Base-by-base conservation (phyloP, 2,329 filamentous ascomycete genomes). In the Cercospora zeina region DNA sequence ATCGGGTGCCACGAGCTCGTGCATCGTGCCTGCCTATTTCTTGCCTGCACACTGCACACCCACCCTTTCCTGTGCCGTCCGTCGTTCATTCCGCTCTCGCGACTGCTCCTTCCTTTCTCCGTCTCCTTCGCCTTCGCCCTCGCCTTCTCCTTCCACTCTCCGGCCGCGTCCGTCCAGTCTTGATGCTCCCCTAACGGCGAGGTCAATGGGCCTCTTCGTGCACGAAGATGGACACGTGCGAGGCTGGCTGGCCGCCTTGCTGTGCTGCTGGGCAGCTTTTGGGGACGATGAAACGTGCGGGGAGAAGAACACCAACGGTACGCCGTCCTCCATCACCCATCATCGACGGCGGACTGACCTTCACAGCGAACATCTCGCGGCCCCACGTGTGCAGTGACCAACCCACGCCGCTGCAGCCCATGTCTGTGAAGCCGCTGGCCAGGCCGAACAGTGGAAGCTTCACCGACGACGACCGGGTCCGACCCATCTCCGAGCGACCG, bases 181-280 rank as follows among this genome's bases (percentile, higher is more conserved):
- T 65, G 57, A 67, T 68, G 63, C 60, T 37, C 57, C 58, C 61
- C 21, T 67, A 63, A 63, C 42, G 16, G 45, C 58, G 55, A 64
- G 64, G 67, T 68, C 68, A 70, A 73, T 74, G 72, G 71, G 71
- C 70, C 71, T 72, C 63, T 70, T 73, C 64, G 65, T 70, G 37
- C 54, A 63, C 62, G 63, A 68, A 55, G 65, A 71, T 67, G 71
- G 69, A 67, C 67, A 69, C 50, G 69, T 67, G 55, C 65, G 65
- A 66, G 67, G 70, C 66, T 72, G 71, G 72, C 71, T 72, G 72
- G 72, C 72, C 70, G 66, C 70, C 67, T 69, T 74, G 54, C 61
- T 74, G 30, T 73, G 72, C 67, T 74, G 71, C 69, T 71, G 69
- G 51, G 69, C 69, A 51, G 70, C 70, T 30, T 62, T 72, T 11